Evolutionary conservation across 352 stramenopile genomes (phyloP).

Genomic region (Phytophthora agathidicida): DNA sequence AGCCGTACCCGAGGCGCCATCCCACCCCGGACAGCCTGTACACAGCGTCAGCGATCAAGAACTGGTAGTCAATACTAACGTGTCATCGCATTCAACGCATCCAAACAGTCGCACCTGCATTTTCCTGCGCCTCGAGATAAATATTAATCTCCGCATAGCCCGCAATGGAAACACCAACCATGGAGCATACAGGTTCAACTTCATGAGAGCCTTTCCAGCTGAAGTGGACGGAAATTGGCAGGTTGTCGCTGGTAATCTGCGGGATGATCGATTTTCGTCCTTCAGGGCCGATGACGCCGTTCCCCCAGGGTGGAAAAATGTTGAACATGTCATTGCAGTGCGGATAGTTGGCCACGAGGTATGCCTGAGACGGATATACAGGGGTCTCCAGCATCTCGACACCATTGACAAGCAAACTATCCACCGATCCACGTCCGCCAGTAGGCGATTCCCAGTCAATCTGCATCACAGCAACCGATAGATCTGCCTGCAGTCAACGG

Average conservation of each 20-base stretch:
- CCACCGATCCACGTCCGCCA: conserved; percentile 58
- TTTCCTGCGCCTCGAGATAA: conserved; percentile 84
- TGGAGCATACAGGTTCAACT: conserved; percentile 69
- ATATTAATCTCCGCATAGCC: conserved; percentile 82
- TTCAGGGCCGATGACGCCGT: conserved; percentile 67
- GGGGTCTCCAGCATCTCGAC: conserved; percentile 60
- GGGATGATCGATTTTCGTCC: conserved; percentile 71
- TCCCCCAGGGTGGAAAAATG: conserved; percentile 78
- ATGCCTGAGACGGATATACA: conserved; percentile 68
- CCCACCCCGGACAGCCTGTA: conserved; percentile 77
- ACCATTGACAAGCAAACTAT: conserved; percentile 68
- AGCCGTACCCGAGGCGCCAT: conserved; percentile 44
- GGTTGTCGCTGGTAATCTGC: conserved; percentile 44
- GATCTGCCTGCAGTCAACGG: conserved; percentile 55
- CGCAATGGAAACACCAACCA: conserved; percentile 75
- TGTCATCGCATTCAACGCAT: not conserved
- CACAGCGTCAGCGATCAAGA: conserved; percentile 6
- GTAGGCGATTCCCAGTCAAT: conserved; percentile 74
- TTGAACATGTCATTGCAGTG: conserved; percentile 89
- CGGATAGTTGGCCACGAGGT: conserved; percentile 73
- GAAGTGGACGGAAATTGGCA: conserved; percentile 62
- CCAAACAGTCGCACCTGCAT: conserved; percentile 48
- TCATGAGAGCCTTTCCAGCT: conserved; percentile 67
- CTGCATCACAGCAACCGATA: conserved; percentile 81
- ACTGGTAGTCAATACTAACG: conserved; percentile 2